A percentile compares a stretch with the other conserved stretches of the same genome.
phyloP scores from a whole-genome alignment of 176 grass and related monocot species.

The Ampelocalamus luodianensis region DNA sequence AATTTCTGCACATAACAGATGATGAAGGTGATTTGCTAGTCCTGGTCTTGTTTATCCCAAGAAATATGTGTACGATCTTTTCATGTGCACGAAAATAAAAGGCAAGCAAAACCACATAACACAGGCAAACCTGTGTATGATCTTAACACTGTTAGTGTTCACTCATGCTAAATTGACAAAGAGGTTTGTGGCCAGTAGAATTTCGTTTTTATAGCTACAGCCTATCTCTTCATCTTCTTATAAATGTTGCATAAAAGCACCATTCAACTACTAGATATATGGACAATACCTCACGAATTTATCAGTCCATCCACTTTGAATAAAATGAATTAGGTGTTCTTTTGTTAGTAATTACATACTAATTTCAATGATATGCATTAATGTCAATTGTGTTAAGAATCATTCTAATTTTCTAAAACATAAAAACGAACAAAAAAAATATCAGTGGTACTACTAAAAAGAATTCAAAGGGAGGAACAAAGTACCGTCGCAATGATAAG shows the following conservation, averaged over 20 bases:
- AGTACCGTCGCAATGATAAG: constrained; percentile 97
- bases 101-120: neutral
- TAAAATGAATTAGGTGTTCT: neutral
- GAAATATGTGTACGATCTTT: constrained; percentile 11
- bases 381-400: constrained; percentile 3
- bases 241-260: neutral
- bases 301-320: neutral
- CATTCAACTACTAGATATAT: constrained; percentile 19
- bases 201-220: neutral
- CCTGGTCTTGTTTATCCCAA: neutral
- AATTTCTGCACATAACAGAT: neutral
- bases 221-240: neutral
- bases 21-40: neutral
- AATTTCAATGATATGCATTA: neutral
- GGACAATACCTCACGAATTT: neutral
- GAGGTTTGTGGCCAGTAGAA: neutral
- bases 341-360: neutral
- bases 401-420: neutral
- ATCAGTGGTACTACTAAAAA: neutral
- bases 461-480: constrained; percentile 19
- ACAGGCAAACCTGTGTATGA: neutral
- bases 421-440: constrained; percentile 22
- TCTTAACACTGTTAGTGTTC: neutral
- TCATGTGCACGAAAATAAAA: constrained; percentile 13
- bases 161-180: neutral